Evolutionary conservation across 148 eudicot genomes (phyloP), one percentile per base, ranked within the genome.

Genomic region (Bassia scoparia): DNA sequence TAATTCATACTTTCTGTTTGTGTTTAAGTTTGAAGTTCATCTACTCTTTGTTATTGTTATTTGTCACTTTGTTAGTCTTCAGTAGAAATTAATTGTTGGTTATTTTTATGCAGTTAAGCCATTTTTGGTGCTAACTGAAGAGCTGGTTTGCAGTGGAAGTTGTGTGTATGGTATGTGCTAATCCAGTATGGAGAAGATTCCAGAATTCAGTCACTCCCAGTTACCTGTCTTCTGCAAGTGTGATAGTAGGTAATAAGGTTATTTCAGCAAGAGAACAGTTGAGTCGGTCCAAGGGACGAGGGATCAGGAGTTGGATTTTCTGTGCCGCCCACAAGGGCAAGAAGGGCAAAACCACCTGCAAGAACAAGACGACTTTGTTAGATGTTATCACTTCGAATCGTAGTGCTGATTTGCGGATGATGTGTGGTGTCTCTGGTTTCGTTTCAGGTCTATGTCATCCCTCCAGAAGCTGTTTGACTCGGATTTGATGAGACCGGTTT

Each of bases 401-500:
- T 31, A 90, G 87, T 68, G 82, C 18, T 38, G 90, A 82, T 69
- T 86, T 21, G 27, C 77, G 44, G 94, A 93, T 59, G 94, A 90
- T 68, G 56, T n/a, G 46, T 62, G 88, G 38, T 62, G 88, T 85
- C 6, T 71, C 80, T 3, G 77, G 43, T 76, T 90, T 92, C 10
- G 90, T 93, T 70, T 83, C 83, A 13, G 93, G 93, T 71, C 93
- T 84, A 38, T 88, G 90, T 68, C 98, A 93, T 80, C 98, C 98
- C 93, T 49, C 87, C 91, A 2, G 98, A 93, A 65, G 96, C 98
- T 0, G 76, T 86, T n/a, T 54, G 94, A 89, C 78, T 74, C 82
- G 0, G 93, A 83, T 81, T 71, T 82, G 53, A 88, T 90, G 90
- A 90, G 80, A 71, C 90, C 98, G 3, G 84, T 88, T 16, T 87